Evolutionary conservation across 2,329 filamentous ascomycete genomes (phyloP), one percentile per base, ranked within the genome.

Genomic region (Calonectria hongkongensis): DNA sequence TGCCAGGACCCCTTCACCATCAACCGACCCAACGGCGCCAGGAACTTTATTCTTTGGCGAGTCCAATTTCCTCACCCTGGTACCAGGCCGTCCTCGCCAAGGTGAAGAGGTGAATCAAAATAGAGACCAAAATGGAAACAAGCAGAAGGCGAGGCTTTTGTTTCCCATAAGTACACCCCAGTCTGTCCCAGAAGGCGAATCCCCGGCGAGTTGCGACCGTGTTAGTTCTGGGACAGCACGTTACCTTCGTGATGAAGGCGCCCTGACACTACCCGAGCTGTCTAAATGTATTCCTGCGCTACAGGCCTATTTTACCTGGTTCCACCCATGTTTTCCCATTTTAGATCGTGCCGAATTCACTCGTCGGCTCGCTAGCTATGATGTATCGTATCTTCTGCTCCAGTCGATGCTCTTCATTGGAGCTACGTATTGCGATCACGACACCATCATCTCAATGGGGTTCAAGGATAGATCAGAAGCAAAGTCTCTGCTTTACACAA

Each of bases 361-460:
- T 67, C 78, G 81, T 2, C 80, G 81, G 2, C 85, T 88, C 47
- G 80, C 79, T 9, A 81, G 83, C 12, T 83, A 84, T 12, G 84
- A 81, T 1, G 82, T 90, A 2, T 89, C 89, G 4, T 87, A 85
- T 1, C 81, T 90, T 3, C 79, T 90, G 2, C 76, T 90, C 1
- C 88, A 90, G 74, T 85, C 87, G 0, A 88, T 91, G 82, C 84
- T 90, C 2, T 89, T 90, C 69, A 87, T 90, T 56, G 89, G 88
- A 0, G 86, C 88, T 3, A 90, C 87, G 4, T 85, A 90, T 51
- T 90, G 89, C 73, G 85, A 87, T 18, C 86, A 88, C 39, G 80
- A 80, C 2, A 85, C 83, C 0, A 83, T 90, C 27, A 74, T 80
- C 0, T 81, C 81, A 21, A 85, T 89, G 47, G 88, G 87, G 0